Base-by-base conservation (phyloP, 257 asterid species). In the Nicotiana knightiana region DNA sequence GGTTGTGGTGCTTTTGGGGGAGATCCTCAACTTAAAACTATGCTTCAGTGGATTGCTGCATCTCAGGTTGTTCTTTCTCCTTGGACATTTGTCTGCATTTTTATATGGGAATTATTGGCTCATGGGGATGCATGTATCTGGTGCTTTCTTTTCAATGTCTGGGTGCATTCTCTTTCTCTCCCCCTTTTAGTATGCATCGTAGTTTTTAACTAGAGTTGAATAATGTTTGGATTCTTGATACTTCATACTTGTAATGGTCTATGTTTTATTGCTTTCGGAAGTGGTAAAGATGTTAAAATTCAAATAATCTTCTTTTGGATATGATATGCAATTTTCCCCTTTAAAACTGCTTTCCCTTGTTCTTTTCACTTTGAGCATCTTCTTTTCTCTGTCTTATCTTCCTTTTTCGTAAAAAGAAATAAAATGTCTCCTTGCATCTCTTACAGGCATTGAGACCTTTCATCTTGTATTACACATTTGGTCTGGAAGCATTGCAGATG, bases 1-100 rank as follows among this genome's bases (percentile, higher is more conserved):
- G 98, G 99, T 13, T 96, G 98, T 84, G 98, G 98, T 71, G 99
- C 97, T 12, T 96, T 95, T 82, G 97, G 97, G 5, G 99, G 99
- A 11, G 97, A 96, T 83, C 97, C 98, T 58, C 92, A 96, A 87
- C 85, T 96, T 75, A 94, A 96, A 91, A 92, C 87, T 63, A 89
- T 89, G 32, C 82, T 93, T 62, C 99, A 95, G 73, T 95, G 98
- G 99, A 88, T 95, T 65, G 98, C 99, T 73, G 97, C 97, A 28
- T 95, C 99, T 77, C 97, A 93, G 91, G 91, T 88, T 75, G 55
- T 79, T 58, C 77, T 48, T 68, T 80, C 48, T 18, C 61, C 79
- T 46, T 46, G 15, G 37, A 46, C 39, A 46, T 46, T 62, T 62
- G 12, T 11, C 35, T 62, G 67, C 67, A 62, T 62, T 71, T 71